Base-by-base conservation (phyloP, 2,329 filamentous ascomycete genomes). In the Sclerotinia minor region DNA sequence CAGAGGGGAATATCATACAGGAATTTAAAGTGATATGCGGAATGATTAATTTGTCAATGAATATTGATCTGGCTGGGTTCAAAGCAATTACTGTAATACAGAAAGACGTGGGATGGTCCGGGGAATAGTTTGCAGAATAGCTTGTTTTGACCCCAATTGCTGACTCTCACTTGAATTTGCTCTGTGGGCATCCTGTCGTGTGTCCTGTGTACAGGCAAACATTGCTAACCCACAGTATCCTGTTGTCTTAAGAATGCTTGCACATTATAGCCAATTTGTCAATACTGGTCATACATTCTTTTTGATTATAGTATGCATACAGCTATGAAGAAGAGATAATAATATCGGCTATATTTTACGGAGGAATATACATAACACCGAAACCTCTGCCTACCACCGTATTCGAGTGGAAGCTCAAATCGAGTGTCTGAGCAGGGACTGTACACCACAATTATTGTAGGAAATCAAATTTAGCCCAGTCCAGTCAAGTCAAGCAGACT, bases 41-140 rank as follows among this genome's bases (percentile, higher is more conserved):
- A 35, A 50, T 50, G 4, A 41, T 38, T 11, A 8, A 61, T 38
- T 26, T 50, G n/a, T 38, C 5, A 13, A 38, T n/a, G 21, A 41
- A 26, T 15, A 24, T 26, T 38, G 44, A 35, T 35, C 21, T 47
- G 21, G 21, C 5, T 49, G 7, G 29, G 6, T 49, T 9, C 29
- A 54, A 45, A 26, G 41, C 26, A 29, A 38, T n/a, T 6, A 29
- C 5, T 13, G 19, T n/a, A 9, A 21, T 3, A 24, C 6, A 24
- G 26, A 4, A 49, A 49, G 13, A 38, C 15, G 55, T 5, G 11
- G 21, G 21, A 24, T 15, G 21, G 8, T 17, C n/a, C 19, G 38
- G n/a, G 9, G 26, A 32, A 24, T 65, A 32, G 63, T 19, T 50
- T 50, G 44, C 44, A 50, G n/a, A 58, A 50, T 65, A 17, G 53